Evolutionary conservation across 306 rosid species (phyloP), one percentile per base, ranked within the genome.

Genomic region (Dicorynia guianensis): DNA sequence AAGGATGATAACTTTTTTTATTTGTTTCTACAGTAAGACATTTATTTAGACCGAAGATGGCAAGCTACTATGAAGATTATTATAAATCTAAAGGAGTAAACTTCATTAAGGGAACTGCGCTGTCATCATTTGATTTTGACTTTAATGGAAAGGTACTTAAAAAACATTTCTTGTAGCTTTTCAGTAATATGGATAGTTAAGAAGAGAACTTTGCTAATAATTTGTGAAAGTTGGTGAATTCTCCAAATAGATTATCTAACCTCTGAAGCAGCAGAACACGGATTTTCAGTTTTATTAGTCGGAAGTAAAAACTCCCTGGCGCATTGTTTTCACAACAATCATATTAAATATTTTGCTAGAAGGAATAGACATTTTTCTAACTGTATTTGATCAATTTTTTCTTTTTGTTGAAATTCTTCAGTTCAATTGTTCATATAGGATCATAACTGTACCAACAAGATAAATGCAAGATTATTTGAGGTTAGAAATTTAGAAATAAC

Each of bases 121-220:
- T 92, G 79, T 87, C 97, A 71, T 92, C 96, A 33, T 92, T 95
- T 86, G 97, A 92, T 67, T 80, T 92, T 34, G 93, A 87, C 78
- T 70, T 91, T 11, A 11, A 78, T 11, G 93, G 93, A 73, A 92
- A 92, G 99, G 99, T 90, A 82, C 59, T 25, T 53, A 34, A 48
- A 57, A 25, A 50, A 8, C 7, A 14, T 50, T 63, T 35, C 25
- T 74, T 60, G 14, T 56, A 34, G 19, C 18, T 59, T 57, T 44
- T 39, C 25, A 46, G 68, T 53, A 4, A 39, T 40, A 11, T 75
- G 42, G 10, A 60, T 48, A 52, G 49, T 69, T 75, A 65, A 57
- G 36, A 72, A 48, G 44, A 48, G 39, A 72, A 30, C 11, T 48
- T 55, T 18, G 18, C 53, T 36, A 18, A 36, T 5, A 72, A 20